phyloP scores from a whole-genome alignment of 2,329 filamentous ascomycete species.

The Stagonosporopsis tanaceti region DNA sequence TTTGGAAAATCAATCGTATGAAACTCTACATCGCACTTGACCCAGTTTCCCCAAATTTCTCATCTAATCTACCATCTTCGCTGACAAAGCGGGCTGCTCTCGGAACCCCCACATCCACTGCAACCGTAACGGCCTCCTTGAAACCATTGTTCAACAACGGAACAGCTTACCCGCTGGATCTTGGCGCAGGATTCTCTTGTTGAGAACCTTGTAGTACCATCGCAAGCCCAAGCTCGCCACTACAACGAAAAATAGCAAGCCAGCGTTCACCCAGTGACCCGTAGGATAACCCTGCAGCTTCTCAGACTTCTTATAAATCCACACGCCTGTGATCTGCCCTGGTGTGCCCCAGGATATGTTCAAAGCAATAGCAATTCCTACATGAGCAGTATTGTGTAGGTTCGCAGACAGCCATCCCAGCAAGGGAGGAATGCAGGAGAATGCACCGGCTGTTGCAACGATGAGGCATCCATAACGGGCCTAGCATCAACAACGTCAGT shows the following conservation, averaged over 20 bases:
- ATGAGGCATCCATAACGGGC: conserved; percentile 75
- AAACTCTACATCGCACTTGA: too few relatives aligned
- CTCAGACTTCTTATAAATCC: conserved; percentile 73
- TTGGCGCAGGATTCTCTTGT: not conserved
- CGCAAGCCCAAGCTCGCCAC: not conserved
- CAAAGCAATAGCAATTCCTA: conserved; percentile 73
- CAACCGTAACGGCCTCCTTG: not conserved
- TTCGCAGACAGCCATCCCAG: conserved; percentile 75
- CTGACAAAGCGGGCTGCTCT: too few relatives aligned
- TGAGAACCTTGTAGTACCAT: not conserved
- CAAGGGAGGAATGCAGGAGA: conserved; percentile 73
- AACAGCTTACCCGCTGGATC: not conserved
- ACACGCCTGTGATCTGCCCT: conserved; percentile 76
- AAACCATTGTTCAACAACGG: not conserved
- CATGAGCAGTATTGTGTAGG: conserved; percentile 69
- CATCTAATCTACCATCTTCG: too few relatives aligned
- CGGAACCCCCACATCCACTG: too few relatives aligned
- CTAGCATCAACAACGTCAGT: not conserved
- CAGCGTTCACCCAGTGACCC: conserved; percentile 62
- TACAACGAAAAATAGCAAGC: not conserved
- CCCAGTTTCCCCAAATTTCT: too few relatives aligned
- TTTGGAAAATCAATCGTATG: too few relatives aligned
- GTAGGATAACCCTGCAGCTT: conserved; percentile 69
- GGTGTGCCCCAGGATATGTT: conserved; percentile 74
- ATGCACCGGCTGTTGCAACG: conserved; percentile 70